A percentile compares a stretch with the other conserved stretches of the same genome.
Conservation (phyloP, 169 alveolate genomes). For the Ichthyophthirius multifiliis region DNA sequence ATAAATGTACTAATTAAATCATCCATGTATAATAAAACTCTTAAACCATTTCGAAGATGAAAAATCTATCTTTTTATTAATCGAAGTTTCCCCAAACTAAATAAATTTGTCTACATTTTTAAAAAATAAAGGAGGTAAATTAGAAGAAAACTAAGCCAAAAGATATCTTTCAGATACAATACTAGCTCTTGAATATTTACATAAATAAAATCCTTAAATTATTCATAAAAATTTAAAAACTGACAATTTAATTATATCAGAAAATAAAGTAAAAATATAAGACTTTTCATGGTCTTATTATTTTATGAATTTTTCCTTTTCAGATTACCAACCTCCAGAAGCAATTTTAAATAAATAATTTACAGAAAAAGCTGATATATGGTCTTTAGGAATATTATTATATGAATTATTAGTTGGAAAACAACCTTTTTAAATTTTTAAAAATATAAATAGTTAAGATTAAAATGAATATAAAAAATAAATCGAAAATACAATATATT, state of each 20-base stretch:
- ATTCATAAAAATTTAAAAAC: conserved; percentile 89
- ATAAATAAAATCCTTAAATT: conserved; percentile 87
- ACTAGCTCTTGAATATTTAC: conserved; percentile 91
- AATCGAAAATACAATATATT: conserved; percentile 23
- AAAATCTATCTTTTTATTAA: conserved; percentile 83
- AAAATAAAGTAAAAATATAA: conserved; percentile 73
- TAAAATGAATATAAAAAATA: conserved; percentile 2
- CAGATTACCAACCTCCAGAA: conserved; percentile 88
- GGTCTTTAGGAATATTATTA: conserved; percentile 90
- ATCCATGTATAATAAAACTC: conserved; percentile 87
- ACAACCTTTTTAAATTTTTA: conserved; percentile 81
- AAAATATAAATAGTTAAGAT: neutral
- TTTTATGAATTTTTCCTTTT: conserved; percentile 78
- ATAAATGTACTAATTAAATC: conserved; percentile 86
- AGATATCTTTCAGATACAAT: conserved; percentile 85
- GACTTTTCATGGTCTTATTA: conserved; percentile 90
- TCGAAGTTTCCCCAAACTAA: conserved; percentile 89
- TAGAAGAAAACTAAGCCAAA: conserved; percentile 85
- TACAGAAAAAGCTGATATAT: conserved; percentile 87
- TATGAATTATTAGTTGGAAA: conserved; percentile 89
- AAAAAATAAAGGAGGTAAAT: conserved; percentile 72
- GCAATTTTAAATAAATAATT: conserved; percentile 89
- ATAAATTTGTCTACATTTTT: conserved; percentile 82
- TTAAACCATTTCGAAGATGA: conserved; percentile 90
- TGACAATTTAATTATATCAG: conserved; percentile 81